Evolutionary conservation across 306 rosid genomes (phyloP), one percentile per base, ranked within the genome.

Genomic region (Rosa chinensis): DNA sequence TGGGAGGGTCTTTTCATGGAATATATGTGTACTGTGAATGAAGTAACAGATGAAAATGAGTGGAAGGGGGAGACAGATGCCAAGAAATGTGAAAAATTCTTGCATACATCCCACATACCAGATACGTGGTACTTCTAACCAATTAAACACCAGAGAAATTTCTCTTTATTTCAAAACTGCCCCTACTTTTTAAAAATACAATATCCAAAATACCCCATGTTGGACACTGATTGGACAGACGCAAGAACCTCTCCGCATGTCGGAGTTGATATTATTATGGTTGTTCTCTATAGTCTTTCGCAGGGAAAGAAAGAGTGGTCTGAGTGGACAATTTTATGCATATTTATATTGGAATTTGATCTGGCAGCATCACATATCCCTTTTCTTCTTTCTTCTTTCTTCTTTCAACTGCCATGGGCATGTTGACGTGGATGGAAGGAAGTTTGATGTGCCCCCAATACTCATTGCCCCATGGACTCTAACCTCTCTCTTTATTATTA

Each of bases 401-500:
- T 78, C 71, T 59, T 58, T 79, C 83, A 70, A 77, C 85, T 80
- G 67, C 72, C 82, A 42, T n/a, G 56, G 74, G 75, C 79, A 83
- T 25, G 44, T 74, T 84, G 87, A 82, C 87, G 81, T 80, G 79
- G 86, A 84, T 82, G 83, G 85, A 87, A 52, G 64, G 64, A 80
- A 78, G 66, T 71, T 82, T 80, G 87, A 80, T 85, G 80, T 82
- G 28, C 82, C 63, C 70, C 78, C 78, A 79, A 77, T 85, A 79
- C 85, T 87, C 86, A 87, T 84, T 82, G 78, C 75, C 77, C 71
- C 70, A 28, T 43, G 23, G 85, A 87, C 85, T 82, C 61, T 28
- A 21, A 4, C 35, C 35, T 37, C 73, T 63, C 70, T 39, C 58
- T 77, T 63, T 20, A 59, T 18, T 63, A 28, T 66, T 37, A 32